Base-by-base conservation (phyloP, 1,284 basidiomycete species). In the Cutaneotrichosporon sp. region DNA sequence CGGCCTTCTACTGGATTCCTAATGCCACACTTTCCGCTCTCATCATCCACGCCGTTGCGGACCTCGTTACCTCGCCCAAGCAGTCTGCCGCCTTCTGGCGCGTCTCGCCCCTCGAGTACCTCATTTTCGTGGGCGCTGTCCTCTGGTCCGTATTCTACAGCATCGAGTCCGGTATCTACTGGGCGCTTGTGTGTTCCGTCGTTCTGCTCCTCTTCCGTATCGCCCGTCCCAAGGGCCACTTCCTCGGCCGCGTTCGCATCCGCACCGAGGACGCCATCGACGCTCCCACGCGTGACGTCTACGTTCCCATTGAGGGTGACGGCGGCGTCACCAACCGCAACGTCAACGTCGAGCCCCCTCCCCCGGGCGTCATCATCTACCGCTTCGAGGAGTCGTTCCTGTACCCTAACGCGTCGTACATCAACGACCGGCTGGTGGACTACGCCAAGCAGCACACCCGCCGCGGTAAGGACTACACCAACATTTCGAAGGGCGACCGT, bases 101-200 rank as follows among this genome's bases (percentile, higher is more conserved):
- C 29, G 86, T 97, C 34, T 90, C 88, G 2, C 94, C 96, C 0
- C 76, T 97, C 50, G 94, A 98, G 73, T 91, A 89, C 74, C 35
- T 94, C 66, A 97, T 98, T 71, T 98, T 88, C 82, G 64, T 75
- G 37, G 74, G 71, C 31, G 89, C 90, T 20, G 94, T 98, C 16
- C 75, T 97, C 27, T 84, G 90, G 67, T 93, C 90, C 10, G 74
- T 94, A 41, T 93, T 93, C 77, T 83, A 86, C 35, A 82, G 83
- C 29, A 91, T 97, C 66, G 94, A 98, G 77, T 82, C 90, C 52
- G 96, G 94, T 50, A 93, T 98, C 72, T 98, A 98, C 76, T 85
- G 86, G 39, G 90, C 92, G 8, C 85, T 97, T 59, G 78, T 78
- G 31, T 81, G 88, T 0, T 96, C 91, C 0, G 75, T 86, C 29